A percentile compares a stretch with the other conserved stretches of the same genome.
phyloP scores from a whole-genome alignment of 495 filamentous ascomycete genomes.

The Trichoderma erinaceum region DNA sequence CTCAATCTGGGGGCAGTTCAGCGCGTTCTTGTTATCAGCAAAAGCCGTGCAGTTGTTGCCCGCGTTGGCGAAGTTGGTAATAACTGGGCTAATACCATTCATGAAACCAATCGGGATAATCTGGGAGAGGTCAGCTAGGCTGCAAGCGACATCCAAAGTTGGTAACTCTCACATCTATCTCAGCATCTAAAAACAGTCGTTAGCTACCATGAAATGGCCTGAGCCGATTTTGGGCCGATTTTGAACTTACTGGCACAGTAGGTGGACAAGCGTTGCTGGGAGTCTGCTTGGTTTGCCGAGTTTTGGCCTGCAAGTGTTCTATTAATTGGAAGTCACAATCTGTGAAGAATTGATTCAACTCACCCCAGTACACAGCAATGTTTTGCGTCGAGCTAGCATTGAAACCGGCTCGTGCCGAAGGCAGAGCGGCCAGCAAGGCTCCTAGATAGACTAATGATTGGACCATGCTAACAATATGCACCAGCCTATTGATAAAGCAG shows the following conservation, averaged over 20 bases:
- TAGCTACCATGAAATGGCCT: neutral
- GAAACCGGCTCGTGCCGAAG: neutral
- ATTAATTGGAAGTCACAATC: neutral
- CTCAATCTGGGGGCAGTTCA: constrained; percentile 59
- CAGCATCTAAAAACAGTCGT: neutral
- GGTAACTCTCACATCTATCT: neutral
- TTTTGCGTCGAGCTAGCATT: constrained; percentile 17
- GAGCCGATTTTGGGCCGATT: neutral
- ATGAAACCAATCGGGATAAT: constrained; percentile 60
- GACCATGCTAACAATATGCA: neutral
- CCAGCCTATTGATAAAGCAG: neutral
- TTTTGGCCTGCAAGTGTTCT: neutral
- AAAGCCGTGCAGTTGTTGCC: constrained; percentile 53
- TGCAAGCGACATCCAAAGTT: neutral
- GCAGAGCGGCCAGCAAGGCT: constrained; percentile 1
- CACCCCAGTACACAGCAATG: constrained; percentile 11
- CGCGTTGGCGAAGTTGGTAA: constrained; percentile 58
- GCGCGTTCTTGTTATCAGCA: constrained; percentile 42
- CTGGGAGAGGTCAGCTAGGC: constrained; percentile 24
- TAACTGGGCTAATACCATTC: constrained; percentile 47
- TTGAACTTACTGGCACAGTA: constrained; percentile 7
- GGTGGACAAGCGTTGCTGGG: neutral
- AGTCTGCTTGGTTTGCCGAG: neutral
- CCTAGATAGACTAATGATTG: neutral
- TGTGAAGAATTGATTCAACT: neutral